phyloP scores from a whole-genome alignment of 2,329 filamentous ascomycete genomes.

The Fusarium penzigii region DNA sequence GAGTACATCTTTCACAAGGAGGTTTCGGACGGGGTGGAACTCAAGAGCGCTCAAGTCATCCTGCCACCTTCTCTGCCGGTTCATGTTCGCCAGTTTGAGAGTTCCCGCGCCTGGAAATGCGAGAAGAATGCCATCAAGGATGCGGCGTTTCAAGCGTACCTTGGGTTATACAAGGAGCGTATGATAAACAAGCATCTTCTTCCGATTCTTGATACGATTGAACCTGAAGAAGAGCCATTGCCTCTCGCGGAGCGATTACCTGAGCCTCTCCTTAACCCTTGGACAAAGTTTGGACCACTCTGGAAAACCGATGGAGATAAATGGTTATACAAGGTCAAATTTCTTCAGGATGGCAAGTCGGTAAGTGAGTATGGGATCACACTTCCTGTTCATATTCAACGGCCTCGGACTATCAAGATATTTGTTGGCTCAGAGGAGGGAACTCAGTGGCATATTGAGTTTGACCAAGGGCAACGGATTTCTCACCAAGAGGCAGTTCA shows the following conservation, averaged over 20 bases:
- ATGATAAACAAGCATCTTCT: constrained; percentile 78
- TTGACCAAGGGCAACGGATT: constrained; percentile 18
- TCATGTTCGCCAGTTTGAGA: constrained; percentile 29
- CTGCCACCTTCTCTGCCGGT: constrained; percentile 71
- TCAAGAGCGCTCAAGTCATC: constrained; percentile 61
- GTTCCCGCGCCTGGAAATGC: constrained; percentile 59
- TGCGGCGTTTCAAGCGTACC: constrained; percentile 79
- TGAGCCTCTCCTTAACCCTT: constrained; percentile 46
- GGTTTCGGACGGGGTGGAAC: constrained; percentile 21
- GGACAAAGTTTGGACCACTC: constrained; percentile 43
- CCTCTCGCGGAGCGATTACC: constrained; percentile 31
- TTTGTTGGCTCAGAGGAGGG: constrained; percentile 38
- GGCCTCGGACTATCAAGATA: constrained; percentile 39
- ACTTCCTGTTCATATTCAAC: constrained; percentile 45
- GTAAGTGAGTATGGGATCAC: constrained; percentile 43
- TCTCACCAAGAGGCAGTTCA: constrained; percentile 15
- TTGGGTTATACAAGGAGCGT: constrained; percentile 66
- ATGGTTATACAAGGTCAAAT: constrained; percentile 33
- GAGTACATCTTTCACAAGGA: constrained; percentile 60
- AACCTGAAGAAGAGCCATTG: constrained; percentile 39
- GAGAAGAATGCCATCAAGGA: constrained; percentile 77
- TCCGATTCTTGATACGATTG: constrained; percentile 54
- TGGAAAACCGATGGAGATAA: constrained; percentile 38
- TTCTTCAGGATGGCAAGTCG: constrained; percentile 34
- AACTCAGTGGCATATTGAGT: constrained; percentile 34